Base-by-base conservation (phyloP, 768 basidiomycete species). In the Suillus hirtellus region DNA sequence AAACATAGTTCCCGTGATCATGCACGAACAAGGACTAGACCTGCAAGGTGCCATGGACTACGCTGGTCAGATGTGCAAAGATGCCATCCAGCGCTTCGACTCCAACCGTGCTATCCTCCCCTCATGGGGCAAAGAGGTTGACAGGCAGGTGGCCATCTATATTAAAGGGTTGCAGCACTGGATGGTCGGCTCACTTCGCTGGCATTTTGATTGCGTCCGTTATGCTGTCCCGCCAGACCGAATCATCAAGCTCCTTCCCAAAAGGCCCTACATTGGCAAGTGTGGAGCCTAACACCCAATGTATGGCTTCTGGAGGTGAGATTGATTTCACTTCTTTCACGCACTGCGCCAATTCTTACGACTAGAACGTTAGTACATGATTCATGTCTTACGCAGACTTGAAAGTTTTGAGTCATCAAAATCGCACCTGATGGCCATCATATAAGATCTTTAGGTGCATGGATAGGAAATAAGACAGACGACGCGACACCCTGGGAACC, bases 141-240 rank as follows among this genome's bases (percentile, higher is more conserved):
- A 90, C 69, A 73, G 72, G 19, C 84, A 86, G 73, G 87, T 90
- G 38, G 71, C 71, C 12, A 72, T 75, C n/a, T 91, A 90, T 63
- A 78, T 90, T 46, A 73, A 80, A 50, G 87, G 88, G 17, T 72
- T 91, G 43, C 83, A 85, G 66, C 81, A 86, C 64, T 89, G 87
- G 88, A 88, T 89, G 66, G 83, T 88, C 35, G 89, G 87, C 76
- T 86, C 84, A 46, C 73, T 90, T 43, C 84, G 88, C 63, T 92
- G 89, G 89, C 87, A 86, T 70, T 89, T 89, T 74, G 81, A 84
- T 73, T 85, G 85, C 3, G 80, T 81, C 61, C 81, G 89, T 3
- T 92, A 71, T 21, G 77, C 81, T 43, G 79, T 90, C 59, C 89
- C 88, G 76, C 75, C 79, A 66, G 75, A 80, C 62, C 78, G 85